Base-by-base conservation (phyloP, 148 eudicot species). In the Spergularia bocconei region DNA sequence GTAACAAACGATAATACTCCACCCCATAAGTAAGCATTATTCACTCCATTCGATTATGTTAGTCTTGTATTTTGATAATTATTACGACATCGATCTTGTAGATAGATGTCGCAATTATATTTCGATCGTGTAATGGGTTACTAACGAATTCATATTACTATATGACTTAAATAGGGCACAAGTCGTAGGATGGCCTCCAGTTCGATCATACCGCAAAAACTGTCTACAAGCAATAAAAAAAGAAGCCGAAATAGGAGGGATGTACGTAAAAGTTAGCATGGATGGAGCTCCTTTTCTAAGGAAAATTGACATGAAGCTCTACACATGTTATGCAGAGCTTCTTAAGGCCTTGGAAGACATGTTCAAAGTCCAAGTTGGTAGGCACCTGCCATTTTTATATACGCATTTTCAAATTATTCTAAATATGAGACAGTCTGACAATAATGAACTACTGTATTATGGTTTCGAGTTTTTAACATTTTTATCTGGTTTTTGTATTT, bases 281-380 rank as follows among this genome's bases (percentile, higher is more conserved):
- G 85, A 82, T 70, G 85, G 85, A 47, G 85, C 85, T 23, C 82
- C 85, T 75, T 82, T 74, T 68, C 79, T 82, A 13, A 78, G 85
- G 57, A 82, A 79, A 59, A 79, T 82, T 36, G 82, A 82, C 36
- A 67, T 82, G 77, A 82, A 79, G 36, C 64, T 82, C 0, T 79
- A 82, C 75, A 47, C 69, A 39, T 67, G 50, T 38, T 82, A 82
- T 21, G 4, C 74, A 1, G 66, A 79, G 3, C 85, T 82, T 7
- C 82, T 82, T 13, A 75, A 75, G 36, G 77, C 77, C 13, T 61
- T 82, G n/a, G 29, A 82, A 36, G 66, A 75, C n/a, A 75, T 82
- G 85, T 82, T 82, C 77, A 76, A 82, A 67, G 69, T 82, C 52
- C 55, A 72, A 66, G 44, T 82, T 71, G 82, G 84, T 77, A 73